Percentiles rank a stretch among this genome's conserved stretches.
These are phyloP conservation scores for Aeschynomene evenia DNA, from an alignment of 306 rosid species.

Conservation along the genomic window DNA sequence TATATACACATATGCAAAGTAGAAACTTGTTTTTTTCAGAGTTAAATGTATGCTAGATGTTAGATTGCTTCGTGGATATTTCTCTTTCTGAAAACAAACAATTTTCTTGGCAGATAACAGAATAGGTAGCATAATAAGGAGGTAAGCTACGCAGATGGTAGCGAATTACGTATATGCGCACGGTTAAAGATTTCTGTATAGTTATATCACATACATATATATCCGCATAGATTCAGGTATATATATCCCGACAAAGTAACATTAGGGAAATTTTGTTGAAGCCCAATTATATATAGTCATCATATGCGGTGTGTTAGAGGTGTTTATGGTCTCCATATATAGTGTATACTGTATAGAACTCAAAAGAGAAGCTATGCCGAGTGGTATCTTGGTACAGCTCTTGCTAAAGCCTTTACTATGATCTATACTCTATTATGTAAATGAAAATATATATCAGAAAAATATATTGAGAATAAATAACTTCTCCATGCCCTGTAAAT, in stretches of 20 bases:
- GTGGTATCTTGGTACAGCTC: neutral
- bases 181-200: constrained; percentile 22
- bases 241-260: constrained; percentile 24
- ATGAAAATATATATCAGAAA: too few relatives aligned
- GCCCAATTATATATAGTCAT: constrained; percentile 27
- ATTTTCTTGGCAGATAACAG: constrained; percentile 36
- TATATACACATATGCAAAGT: too few relatives aligned
- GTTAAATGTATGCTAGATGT: neutral
- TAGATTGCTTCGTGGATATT: neutral
- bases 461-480: too few relatives aligned
- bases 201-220: constrained; percentile 22
- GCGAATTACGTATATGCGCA: constrained; percentile 12
- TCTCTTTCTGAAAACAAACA: neutral
- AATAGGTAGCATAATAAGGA: constrained; percentile 15
- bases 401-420: too few relatives aligned
- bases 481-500: too few relatives aligned
- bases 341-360: neutral
- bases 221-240: constrained; percentile 21
- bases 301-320: neutral
- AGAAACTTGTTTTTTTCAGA: neutral
- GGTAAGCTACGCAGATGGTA: constrained; percentile 30
- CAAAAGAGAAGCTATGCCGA: neutral
- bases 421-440: too few relatives aligned
- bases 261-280: constrained; percentile 33
- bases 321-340: constrained; percentile 16